Percentiles rank a stretch among this genome's conserved stretches.
phyloP scores from a whole-genome alignment of 495 filamentous ascomycete species.

The Hypoxylon subgilvum region DNA sequence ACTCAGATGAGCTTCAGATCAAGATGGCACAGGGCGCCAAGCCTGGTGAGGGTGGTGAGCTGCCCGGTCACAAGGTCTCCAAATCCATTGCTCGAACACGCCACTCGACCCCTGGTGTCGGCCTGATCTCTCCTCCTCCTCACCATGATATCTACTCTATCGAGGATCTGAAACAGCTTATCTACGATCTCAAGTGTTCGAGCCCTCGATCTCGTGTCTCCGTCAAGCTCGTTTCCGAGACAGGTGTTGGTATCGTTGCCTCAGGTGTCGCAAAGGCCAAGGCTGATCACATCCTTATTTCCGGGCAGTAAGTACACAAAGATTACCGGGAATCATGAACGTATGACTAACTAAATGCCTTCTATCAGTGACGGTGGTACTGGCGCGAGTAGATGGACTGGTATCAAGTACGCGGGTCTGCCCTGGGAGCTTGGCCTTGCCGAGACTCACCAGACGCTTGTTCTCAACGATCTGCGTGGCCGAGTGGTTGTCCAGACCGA shows the following conservation, averaged over 20 bases:
- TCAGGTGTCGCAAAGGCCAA: slow-evolving; percentile 99
- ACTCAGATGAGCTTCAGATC: slow-evolving; percentile 98
- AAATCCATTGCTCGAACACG: slow-evolving; percentile 94
- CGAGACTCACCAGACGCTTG: slow-evolving; percentile 98
- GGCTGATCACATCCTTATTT: slow-evolving; percentile 97
- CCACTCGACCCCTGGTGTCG: slow-evolving; percentile 98
- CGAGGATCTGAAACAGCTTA: slow-evolving; percentile 97
- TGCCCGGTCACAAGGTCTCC: slow-evolving; percentile 97
- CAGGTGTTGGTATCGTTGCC: slow-evolving; percentile 96
- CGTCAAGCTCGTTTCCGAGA: slow-evolving; percentile 98
- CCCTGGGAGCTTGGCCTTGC: slow-evolving; percentile 98
- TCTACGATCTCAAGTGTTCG: slow-evolving; percentile 98
- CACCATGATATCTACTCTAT: slow-evolving; percentile 99
- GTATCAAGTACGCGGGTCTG: slow-evolving; percentile 98
- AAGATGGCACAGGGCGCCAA: slow-evolving; percentile 99
- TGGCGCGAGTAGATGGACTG: slow-evolving; percentile 97
- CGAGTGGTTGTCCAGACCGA: slow-evolving; percentile 98
- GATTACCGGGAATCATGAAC: neutral
- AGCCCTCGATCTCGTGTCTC: slow-evolving; percentile 95
- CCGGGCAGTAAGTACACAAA: slow-evolving; percentile 65
- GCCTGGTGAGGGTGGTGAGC: slow-evolving; percentile 97
- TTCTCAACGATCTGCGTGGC: slow-evolving; percentile 95
- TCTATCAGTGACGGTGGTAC: slow-evolving; percentile 78
- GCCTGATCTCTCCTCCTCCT: slow-evolving; percentile 96
- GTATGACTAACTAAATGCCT: neutral